Evolutionary conservation across 768 basidiomycete species (phyloP).

Genomic region (Suillus tomentosus): DNA sequence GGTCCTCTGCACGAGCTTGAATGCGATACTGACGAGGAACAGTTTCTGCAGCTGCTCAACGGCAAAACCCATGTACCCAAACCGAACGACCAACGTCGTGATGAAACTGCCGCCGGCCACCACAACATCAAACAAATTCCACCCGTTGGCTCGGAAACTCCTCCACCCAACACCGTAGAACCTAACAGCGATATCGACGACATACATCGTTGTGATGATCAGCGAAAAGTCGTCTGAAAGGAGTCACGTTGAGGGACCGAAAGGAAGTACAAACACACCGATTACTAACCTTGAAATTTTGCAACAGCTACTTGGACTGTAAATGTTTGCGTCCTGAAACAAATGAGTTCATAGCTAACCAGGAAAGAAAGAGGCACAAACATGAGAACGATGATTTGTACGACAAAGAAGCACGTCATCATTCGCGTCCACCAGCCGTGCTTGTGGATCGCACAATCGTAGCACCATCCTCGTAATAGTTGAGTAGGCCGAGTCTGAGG

Average conservation of each 20-base stretch:
- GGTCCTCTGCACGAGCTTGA: constrained; percentile 91
- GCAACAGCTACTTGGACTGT: constrained; percentile 51
- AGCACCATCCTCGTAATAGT: constrained; percentile 79
- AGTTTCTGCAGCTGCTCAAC: constrained; percentile 80
- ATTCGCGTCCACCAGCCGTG: constrained; percentile 89
- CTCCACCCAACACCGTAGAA: constrained; percentile 81
- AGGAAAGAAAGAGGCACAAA: constrained; percentile 38
- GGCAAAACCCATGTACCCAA: constrained; percentile 49
- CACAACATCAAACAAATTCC: constrained; percentile 90
- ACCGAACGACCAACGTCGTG: constrained; percentile 75
- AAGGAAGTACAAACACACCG: constrained; percentile 8
- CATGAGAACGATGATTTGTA: constrained; percentile 87
- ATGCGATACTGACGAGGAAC: constrained; percentile 89
- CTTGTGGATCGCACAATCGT: constrained; percentile 85
- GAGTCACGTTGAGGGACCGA: constrained; percentile 14
- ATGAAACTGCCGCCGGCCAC: constrained; percentile 80
- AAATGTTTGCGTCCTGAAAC: constrained; percentile 77
- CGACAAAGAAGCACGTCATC: constrained; percentile 76
- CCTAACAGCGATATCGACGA: constrained; percentile 77
- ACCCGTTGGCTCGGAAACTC: constrained; percentile 87
- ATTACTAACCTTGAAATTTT: constrained; percentile 56
- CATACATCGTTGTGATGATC: constrained; percentile 66
- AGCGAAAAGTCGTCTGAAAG: constrained; percentile 75
- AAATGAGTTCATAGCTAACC: constrained; percentile 5
- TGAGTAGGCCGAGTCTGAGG: constrained; percentile 63